Base-by-base conservation (phyloP, 306 rosid species). In the Cucurbita moschata region DNA sequence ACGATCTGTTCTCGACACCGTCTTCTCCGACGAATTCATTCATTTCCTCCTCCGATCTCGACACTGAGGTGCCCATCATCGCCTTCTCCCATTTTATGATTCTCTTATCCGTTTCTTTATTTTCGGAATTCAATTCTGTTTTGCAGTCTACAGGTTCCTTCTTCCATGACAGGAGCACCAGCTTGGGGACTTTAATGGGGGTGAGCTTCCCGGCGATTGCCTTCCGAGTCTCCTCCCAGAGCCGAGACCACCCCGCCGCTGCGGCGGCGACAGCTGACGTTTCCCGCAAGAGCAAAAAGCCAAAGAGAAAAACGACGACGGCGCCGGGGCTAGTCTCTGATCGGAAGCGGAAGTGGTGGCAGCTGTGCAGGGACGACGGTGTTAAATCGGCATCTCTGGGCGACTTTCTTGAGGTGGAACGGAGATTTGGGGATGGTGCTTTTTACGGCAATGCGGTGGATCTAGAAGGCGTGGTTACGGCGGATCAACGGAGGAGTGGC, bases 21-120 rank as follows among this genome's bases (percentile, higher is more conserved):
- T 85, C 92, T 4, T 94, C 99, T 38, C 99, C 99, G 12, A 81
- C 96, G 51, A 88, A 85, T 67, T 94, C 99, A 39, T 94, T 97
- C 77, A 75, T 94, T 65, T 91, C 97, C 66, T 94, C 99, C 73
- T 94, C 99, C 87, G 97, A 94, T 91, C 92, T 94, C 79, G 99
- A 91, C 87, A 94, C 99, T 6, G 88, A 87, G 91, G 91, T 84
- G 4, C 55, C 52, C 19, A 7, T n/a, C 16, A 0, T 23, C 30
- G 8, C 56, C 8, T 16, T 61, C 23, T 14, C 16, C 46, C 53
- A 10, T n/a, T 46, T 50, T 71, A 70, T 9, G 5, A 4, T 60
- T 78, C 23, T 13, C 1, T 30, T 30, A 5, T 15, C 54, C 35
- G 38, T 38, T 63, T 19, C 71, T 78, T 38, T 0, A 10, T 80